A percentile compares a stretch with the other conserved stretches of the same genome.
Evolutionary conservation across 1,139 yeast species (phyloP).

Genomic region (Meyerozyma guilliermondii): DNA sequence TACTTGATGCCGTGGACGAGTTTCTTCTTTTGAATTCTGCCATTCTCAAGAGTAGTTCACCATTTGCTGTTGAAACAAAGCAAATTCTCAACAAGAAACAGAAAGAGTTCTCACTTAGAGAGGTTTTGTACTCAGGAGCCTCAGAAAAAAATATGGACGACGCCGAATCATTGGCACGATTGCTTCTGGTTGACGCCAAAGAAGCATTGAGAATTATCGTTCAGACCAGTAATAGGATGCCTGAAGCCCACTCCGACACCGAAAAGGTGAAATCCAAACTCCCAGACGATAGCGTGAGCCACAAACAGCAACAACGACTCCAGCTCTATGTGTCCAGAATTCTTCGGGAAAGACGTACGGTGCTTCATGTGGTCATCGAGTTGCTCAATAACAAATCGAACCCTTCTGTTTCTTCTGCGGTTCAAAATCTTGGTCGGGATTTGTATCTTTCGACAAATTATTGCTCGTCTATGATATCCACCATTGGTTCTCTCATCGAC

Average conservation of each 20-base stretch:
- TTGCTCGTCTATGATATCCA: slow-evolving; percentile 9
- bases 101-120: slow-evolving; percentile 35
- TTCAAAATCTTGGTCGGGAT: slow-evolving; percentile 37
- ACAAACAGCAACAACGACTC: slow-evolving; percentile 25
- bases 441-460: slow-evolving; percentile 27
- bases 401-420: slow-evolving; percentile 21
- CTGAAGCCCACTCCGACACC: slow-evolving; percentile 21
- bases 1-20: slow-evolving; percentile 38
- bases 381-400: slow-evolving; percentile 34
- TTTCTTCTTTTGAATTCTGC: slow-evolving; percentile 35
- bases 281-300: slow-evolving; percentile 31
- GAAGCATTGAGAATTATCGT: slow-evolving; percentile 45
- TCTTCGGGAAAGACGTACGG: slow-evolving; percentile 42
- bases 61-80: slow-evolving; percentile 19
- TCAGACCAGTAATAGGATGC: slow-evolving; percentile 35
- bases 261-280: slow-evolving; percentile 28
- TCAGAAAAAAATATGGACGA: slow-evolving; percentile 25
- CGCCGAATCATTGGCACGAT: slow-evolving; percentile 35
- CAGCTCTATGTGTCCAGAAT: slow-evolving; percentile 28
- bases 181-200: slow-evolving; percentile 28
- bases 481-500: slow-evolving; percentile 7
- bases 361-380: slow-evolving; percentile 35
- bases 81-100: slow-evolving; percentile 7
- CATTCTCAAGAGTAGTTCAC: slow-evolving; percentile 25
- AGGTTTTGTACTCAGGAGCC: slow-evolving; percentile 33